phyloP scores from a whole-genome alignment of 768 basidiomycete genomes.

The Dendrothele bispora region DNA sequence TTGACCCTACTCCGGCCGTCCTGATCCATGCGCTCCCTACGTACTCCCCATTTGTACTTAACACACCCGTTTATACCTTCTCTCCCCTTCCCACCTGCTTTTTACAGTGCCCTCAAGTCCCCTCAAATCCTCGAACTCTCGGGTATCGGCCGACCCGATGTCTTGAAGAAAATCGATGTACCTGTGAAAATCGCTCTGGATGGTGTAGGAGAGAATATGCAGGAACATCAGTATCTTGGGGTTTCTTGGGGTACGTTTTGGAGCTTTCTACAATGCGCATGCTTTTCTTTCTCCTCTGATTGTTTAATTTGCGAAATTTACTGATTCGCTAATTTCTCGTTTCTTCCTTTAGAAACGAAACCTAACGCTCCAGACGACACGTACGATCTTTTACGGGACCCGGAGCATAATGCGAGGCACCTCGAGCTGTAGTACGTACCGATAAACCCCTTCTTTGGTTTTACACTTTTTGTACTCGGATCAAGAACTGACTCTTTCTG shows the following conservation, averaged over 20 bases:
- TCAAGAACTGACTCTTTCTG: too few species aligned
- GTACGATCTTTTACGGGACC: conserved; percentile 28
- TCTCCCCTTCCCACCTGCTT: too few species aligned
- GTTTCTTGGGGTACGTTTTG: too few species aligned
- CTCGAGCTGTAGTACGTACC: conserved; percentile 31
- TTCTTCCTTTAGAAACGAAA: conserved; percentile 26
- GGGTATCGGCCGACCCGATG: conserved; percentile 48
- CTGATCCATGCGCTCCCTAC: too few species aligned
- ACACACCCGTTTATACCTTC: too few species aligned
- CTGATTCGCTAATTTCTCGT: too few species aligned
- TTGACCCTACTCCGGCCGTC: too few species aligned
- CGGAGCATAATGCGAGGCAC: conserved; percentile 25
- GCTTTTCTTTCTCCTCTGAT: not conserved
- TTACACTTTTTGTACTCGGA: too few species aligned
- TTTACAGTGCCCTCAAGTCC: conserved; percentile 42
- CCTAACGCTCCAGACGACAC: conserved; percentile 24
- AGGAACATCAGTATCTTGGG: conserved; percentile 41
- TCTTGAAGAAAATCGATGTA: conserved; percentile 41
- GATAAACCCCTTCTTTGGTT: too few species aligned
- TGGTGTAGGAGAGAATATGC: conserved; percentile 55
- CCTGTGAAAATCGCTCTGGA: conserved; percentile 27
- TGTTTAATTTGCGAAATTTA: not conserved
- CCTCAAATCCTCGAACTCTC: conserved; percentile 58
- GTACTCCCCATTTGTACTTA: too few species aligned
- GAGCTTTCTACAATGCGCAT: too few species aligned